Conservation (phyloP, 1,284 basidiomycete genomes). For the Calocybe gambosa region DNA sequence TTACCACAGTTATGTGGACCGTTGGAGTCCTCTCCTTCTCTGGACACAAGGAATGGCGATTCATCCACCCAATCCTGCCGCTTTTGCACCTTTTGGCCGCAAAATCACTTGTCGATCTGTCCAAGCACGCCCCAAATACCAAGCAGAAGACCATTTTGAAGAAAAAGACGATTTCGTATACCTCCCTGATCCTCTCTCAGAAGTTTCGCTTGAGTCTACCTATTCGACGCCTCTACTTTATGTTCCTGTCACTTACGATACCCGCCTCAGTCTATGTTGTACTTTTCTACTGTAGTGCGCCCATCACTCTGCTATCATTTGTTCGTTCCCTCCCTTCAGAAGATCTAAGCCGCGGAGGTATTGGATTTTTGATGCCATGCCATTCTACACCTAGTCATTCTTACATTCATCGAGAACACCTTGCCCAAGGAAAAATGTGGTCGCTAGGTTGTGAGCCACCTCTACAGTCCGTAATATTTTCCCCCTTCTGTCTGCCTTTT, state of each 20-base stretch:
- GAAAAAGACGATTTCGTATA: slow-evolving; percentile 1
- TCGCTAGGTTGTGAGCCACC: slow-evolving; percentile 90
- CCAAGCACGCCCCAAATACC: slow-evolving; percentile 14
- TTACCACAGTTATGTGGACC: slow-evolving; percentile 57
- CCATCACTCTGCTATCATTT: slow-evolving; percentile 68
- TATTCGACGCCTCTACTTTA: slow-evolving; percentile 32
- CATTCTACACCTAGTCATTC: slow-evolving; percentile 97
- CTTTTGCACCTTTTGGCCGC: slow-evolving; percentile 79
- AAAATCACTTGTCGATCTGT: slow-evolving; percentile 57
- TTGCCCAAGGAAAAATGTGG: slow-evolving; percentile 62
- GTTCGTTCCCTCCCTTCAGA: slow-evolving; percentile 45
- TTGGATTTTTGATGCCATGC: slow-evolving; percentile 93
- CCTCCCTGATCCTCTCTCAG: slow-evolving; percentile 1
- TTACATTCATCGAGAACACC: slow-evolving; percentile 70
- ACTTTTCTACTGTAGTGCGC: slow-evolving; percentile 70
- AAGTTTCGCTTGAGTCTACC: slow-evolving; percentile 15
- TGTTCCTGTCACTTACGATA: slow-evolving; percentile 47
- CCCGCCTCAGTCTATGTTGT: slow-evolving; percentile 65
- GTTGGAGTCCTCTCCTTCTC: slow-evolving; percentile 71
- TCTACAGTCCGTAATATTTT: slow-evolving; percentile 46
- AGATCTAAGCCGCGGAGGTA: slow-evolving; percentile 40
- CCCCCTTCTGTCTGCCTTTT: not conserved
- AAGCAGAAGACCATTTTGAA: slow-evolving; percentile 12
- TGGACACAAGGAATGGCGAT: slow-evolving; percentile 95
- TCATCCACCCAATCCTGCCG: slow-evolving; percentile 89